Percentiles rank a stretch among this genome's conserved stretches.
Evolutionary conservation across 202 grass and related monocot genomes (phyloP).

Genomic region (Setaria viridis): DNA sequence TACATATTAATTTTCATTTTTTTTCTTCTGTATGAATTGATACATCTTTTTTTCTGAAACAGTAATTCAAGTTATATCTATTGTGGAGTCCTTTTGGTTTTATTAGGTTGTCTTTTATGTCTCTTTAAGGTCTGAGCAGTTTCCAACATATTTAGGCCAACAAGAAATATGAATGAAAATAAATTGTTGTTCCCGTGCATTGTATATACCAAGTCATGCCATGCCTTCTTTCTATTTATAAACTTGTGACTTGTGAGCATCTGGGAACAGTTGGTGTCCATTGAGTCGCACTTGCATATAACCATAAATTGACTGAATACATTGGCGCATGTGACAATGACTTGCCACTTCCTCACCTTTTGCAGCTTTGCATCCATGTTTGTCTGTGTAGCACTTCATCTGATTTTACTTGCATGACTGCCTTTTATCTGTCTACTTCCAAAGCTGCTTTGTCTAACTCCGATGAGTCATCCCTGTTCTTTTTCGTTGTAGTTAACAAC

Average conservation of each 20-base stretch:
- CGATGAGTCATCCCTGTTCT: neutral
- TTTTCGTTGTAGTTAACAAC: neutral
- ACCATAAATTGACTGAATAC: neutral
- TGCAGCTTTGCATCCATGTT: constrained; percentile 22
- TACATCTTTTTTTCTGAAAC: constrained; percentile 8
- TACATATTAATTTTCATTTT: neutral
- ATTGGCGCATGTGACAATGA: neutral
- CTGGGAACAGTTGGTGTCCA: neutral
- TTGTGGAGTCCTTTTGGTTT: constrained; percentile 8
- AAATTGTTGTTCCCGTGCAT: neutral
- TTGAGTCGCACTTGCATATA: neutral
- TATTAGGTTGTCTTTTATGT: neutral
- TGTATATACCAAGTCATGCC: constrained; percentile 8
- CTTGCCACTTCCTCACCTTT: constrained; percentile 17
- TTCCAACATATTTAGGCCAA: constrained; percentile 29
- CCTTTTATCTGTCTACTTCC: neutral
- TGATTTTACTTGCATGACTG: constrained; percentile 22
- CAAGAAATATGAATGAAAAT: constrained; percentile 19
- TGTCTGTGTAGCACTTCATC: constrained; percentile 15
- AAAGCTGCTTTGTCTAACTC: constrained; percentile 10
- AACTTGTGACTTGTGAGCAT: neutral
- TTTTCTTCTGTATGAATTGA: neutral
- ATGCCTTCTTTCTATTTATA: neutral
- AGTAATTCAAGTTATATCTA: neutral
- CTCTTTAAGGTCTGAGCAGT: neutral